Evolutionary conservation across 495 filamentous ascomycete species (phyloP), one percentile per base, ranked within the genome.

Genomic region (Hyaloscypha variabilis): DNA sequence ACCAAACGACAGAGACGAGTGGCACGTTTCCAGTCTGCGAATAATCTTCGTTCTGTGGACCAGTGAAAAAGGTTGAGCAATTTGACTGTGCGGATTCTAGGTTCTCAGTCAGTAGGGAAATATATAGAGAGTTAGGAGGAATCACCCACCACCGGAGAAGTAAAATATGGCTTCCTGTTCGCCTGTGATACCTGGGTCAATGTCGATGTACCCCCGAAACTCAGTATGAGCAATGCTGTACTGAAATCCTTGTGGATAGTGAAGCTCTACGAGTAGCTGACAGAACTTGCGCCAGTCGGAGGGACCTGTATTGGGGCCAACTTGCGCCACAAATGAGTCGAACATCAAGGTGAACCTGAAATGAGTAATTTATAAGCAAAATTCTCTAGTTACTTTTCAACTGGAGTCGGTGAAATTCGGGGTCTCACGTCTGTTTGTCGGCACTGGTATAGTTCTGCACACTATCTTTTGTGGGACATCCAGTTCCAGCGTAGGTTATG

Each of bases 231-330:
- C 49, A 17, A 65, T 30, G 60, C 67, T 71, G 63, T 68, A 81
- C 73, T 78, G 76, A 73, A 77, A 80, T 59, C 78, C 79, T 26
- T 63, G 62, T 17, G 78, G 79, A 67, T 79, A 80, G 60, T 74
- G 53, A 10, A 82, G 69, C 65, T 79, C 77, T 71, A 81, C 73
- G 71, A 75, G 76, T 50, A 82, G 57, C 54, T 79, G 78, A 72
- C 80, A 82, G 75, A 77, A 78, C 77, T 81, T 80, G 74, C 72
- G 73, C 64, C 66, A 72, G 57, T 78, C 75, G 26, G 78, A 71
- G 36, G 74, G 60, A 23, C 60, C 31, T 58, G 71, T 71, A 42
- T 74, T 76, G 10, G 77, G 76, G 24, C 81, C 81, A 51, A 79
- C 77, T 10, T 71, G 71, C n/a, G 80, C 80, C 31, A 77, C 73